Percentiles rank a stretch among this genome's conserved stretches.
phyloP scores from a whole-genome alignment of 225 moss, liverwort and hornwort species.

The Bryum argenteum region DNA sequence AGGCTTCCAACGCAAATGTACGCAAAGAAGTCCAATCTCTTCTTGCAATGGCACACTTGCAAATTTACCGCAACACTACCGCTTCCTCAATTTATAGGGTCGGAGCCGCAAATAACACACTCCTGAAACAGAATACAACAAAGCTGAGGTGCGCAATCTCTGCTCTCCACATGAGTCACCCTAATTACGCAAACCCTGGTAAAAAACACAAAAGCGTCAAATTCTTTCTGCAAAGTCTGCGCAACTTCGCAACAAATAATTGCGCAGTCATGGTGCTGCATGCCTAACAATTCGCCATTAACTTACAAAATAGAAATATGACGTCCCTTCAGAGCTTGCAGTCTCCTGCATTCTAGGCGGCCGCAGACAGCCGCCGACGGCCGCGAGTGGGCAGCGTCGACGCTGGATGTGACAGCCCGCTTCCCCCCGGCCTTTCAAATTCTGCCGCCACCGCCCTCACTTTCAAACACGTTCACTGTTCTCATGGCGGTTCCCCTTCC shows the following conservation, averaged over 20 bases:
- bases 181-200: not conserved
- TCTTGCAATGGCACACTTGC: not conserved
- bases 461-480: slow-evolving; percentile 20
- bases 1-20: not conserved
- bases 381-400: rapidly evolving
- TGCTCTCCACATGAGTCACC: not conserved
- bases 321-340: not conserved
- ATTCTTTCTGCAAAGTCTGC: not conserved
- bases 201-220: not conserved
- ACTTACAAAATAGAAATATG: not conserved
- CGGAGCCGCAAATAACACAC: not conserved
- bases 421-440: slow-evolving; percentile 36
- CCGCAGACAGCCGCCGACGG: not conserved
- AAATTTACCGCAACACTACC: not conserved
- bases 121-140: not conserved
- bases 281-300: not conserved
- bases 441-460: slow-evolving; percentile 21
- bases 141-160: not conserved
- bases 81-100: not conserved
- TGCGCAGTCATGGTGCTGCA: not conserved
- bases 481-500: not conserved
- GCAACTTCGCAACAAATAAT: not conserved
- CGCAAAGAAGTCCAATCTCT: not conserved
- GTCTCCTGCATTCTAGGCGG: not conserved
- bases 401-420: not conserved